These are phyloP conservation scores for Atractiella rhizophila DNA, from an alignment of 768 basidiomycete species.

Conservation along the genomic window DNA sequence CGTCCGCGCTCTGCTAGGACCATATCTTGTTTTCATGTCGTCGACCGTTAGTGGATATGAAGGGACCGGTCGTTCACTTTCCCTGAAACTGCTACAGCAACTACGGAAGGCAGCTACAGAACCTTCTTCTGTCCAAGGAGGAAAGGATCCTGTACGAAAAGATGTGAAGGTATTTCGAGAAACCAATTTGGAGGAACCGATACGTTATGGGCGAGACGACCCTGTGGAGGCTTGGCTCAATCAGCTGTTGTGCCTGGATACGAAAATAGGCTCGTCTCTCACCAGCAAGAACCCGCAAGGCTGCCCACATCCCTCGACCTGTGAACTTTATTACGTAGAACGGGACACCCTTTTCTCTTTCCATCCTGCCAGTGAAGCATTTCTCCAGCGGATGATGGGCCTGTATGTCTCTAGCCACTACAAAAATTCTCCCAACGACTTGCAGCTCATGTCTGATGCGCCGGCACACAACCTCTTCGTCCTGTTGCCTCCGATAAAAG, in stretches of 20 bases:
- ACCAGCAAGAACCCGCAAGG: slow-evolving; percentile 33
- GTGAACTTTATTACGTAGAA: slow-evolving; percentile 85
- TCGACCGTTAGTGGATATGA: slow-evolving; percentile 99
- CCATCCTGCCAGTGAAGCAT: slow-evolving; percentile 89
- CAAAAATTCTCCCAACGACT: slow-evolving; percentile 95
- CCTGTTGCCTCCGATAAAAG: slow-evolving; percentile 67
- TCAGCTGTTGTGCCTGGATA: slow-evolving; percentile 64
- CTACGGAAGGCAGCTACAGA: slow-evolving; percentile 29
- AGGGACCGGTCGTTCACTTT: slow-evolving; percentile 93
- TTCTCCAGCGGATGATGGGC: slow-evolving; percentile 95
- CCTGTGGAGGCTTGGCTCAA: slow-evolving; percentile 88
- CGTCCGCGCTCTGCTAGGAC: slow-evolving; percentile 75
- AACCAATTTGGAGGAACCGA: slow-evolving; percentile 82
- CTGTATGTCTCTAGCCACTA: slow-evolving; percentile 94
- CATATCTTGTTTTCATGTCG: slow-evolving; percentile 89
- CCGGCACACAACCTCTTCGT: slow-evolving; percentile 94
- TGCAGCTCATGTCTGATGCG: slow-evolving; percentile 90
- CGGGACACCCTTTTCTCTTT: slow-evolving; percentile 90
- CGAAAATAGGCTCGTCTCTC: slow-evolving; percentile 31
- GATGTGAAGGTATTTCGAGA: slow-evolving; percentile 46
- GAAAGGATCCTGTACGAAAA: not conserved
- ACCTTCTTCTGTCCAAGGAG: not conserved
- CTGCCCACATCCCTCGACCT: slow-evolving; percentile 79
- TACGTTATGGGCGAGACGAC: slow-evolving; percentile 69
- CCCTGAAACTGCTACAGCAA: slow-evolving; percentile 90